Evolutionary conservation across 192 early-diverging fungal genomes (phyloP), one percentile per base, ranked within the genome.

Genomic region (Backusella westeae): DNA sequence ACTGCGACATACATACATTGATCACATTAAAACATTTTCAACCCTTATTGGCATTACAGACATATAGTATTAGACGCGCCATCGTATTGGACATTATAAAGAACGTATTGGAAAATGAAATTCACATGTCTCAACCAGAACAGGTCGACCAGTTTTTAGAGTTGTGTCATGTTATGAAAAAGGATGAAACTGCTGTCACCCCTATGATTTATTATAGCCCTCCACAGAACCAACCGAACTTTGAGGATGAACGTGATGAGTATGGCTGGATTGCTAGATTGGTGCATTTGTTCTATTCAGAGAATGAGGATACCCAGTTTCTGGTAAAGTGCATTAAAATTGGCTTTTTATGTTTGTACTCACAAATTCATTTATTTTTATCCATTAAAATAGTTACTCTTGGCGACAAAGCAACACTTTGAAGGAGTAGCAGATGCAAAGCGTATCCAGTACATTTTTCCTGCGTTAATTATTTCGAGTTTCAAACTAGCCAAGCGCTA

Each of bases 181-280:
- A 90, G 23, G 94, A 95, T 67, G 92, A 94, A 74, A 89, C 88
- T 52, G 93, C 93, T 74, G 92, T 81, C 4, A 26, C 77, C 82
- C 19, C 42, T 52, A 49, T 32, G 38, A 36, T 77, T 79, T 72
- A 79, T 78, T n/a, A 82, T 78, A 69, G 75, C 56, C 8, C 83
- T 75, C 68, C 71, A 81, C 32, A 67, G 49, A 29, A 80, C 75
- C 35, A 80, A 76, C 63, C 86, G 78, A 74, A 46, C 79, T 21
- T 93, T 38, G 96, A 97, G 38, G 94, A 96, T 69, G 84, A 94
- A 41, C 90, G 92, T 1, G 95, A 97, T 80, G 96, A 98, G 81
- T 96, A 97, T 79, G 93, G 90, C 3, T 87, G 91, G 81, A 77
- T 98, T 53, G 98, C 96, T 19, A 89, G 91, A 38, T 89, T 93